Base-by-base conservation (phyloP, 2,329 filamentous ascomycete genomes). In the Microdochium nivale region DNA sequence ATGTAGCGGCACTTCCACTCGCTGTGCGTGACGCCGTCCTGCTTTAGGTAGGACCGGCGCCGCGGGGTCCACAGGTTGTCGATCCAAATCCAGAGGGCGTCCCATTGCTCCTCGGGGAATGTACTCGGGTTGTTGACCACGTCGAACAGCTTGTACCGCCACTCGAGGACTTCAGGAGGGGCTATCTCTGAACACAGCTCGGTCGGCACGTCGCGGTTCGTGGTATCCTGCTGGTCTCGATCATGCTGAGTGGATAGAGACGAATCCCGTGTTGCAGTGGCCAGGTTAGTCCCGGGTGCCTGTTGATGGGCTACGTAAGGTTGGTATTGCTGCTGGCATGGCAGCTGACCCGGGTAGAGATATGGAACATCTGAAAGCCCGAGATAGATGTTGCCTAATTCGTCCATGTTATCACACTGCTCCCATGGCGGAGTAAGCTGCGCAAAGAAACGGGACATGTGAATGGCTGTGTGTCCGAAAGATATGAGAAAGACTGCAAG, bases 41-140 rank as follows among this genome's bases (percentile, higher is more conserved):
- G 47, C 27, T 48, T 52, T 10, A 40, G 48, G 32, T 49, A 47
- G n/a, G 35, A 47, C 11, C 48, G n/a, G 30, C 40, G 50, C 21
- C 50, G 48, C 11, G 43, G 50, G 19, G 47, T 49, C 43, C 47
- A 51, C 7, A 55, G 52, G 19, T 50, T 51, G 48, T 51, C 49
- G 33, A 52, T 48, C 44, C 35, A 52, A n/a, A 50, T 46, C 54
- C 54, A 54, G 11, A 51, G 27, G 7, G 49, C 47, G 25, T 52
- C 40, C 48, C 44, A 48, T 14, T 51, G 49, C 30, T 51, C 43
- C 27, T 54, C 51, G 14, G 52, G 24, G 7, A 51, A 24, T 2
- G 43, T 47, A 11, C 40, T 23, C 1, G 19, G 19, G 24, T 52
- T 51, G 21, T 43, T 43, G n/a, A 37, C 32, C 3, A 55, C 25